Percentiles rank a stretch among this genome's conserved stretches.
Conservation (phyloP, 345 rosid species). For the Sisymbrium altissimum region DNA sequence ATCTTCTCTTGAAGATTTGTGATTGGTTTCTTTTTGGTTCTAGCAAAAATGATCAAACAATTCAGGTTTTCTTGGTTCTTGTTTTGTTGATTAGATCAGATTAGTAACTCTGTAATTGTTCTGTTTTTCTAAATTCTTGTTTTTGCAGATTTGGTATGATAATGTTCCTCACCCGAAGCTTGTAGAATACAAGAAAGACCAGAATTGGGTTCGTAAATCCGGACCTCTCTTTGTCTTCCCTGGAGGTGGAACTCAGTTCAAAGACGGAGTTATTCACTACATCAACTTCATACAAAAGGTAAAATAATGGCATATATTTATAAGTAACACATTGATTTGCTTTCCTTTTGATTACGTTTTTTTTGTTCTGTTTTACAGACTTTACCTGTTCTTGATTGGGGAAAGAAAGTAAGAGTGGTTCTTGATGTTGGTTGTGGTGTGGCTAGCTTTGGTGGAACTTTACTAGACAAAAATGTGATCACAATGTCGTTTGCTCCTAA, state of each 20-base stretch:
- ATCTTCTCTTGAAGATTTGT: neutral
- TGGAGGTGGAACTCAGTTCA: constrained; percentile 96
- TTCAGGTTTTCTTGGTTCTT: constrained; percentile 14
- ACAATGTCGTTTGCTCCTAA: constrained; percentile 97
- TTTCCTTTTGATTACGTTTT: neutral
- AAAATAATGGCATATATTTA: no score
- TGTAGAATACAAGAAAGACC: constrained; percentile 92
- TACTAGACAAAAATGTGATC: constrained; percentile 68
- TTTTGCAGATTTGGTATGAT: constrained; percentile 66
- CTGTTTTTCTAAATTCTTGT: neutral
- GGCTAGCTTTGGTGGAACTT: constrained; percentile 90
- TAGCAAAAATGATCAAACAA: neutral
- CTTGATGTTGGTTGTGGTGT: constrained; percentile 94
- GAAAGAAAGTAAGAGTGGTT: constrained; percentile 61
- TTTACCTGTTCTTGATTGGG: constrained; percentile 65
- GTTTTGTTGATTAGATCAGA: neutral
- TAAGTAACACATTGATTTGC: no score
- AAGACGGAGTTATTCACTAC: constrained; percentile 74
- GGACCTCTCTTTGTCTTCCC: constrained; percentile 78
- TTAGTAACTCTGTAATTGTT: neutral
- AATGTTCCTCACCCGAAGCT: constrained; percentile 93
- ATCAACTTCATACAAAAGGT: constrained; percentile 61
- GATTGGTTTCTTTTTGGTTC: neutral
- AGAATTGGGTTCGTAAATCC: constrained; percentile 73
- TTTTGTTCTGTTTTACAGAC: constrained; percentile 37